Base-by-base conservation (phyloP, 2,329 filamentous ascomycete species). In the Elsinoe fawcettii region DNA sequence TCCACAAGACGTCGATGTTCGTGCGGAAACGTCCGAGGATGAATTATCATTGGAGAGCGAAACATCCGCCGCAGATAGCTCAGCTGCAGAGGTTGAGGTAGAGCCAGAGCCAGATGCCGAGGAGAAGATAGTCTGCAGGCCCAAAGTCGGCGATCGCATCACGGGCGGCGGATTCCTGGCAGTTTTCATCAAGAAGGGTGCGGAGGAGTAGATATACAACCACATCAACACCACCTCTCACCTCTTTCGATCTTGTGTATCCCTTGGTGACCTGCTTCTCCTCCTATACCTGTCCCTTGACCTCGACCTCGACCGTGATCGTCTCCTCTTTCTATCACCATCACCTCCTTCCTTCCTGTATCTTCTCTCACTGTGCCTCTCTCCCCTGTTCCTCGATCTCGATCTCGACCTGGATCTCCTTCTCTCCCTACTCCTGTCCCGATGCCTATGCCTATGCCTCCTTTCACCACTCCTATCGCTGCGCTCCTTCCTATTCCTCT, bases 161-260 rank as follows among this genome's bases (percentile, higher is more conserved):
- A 61, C 65, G 12, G 71, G 70, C 18, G 71, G 71, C 39, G 71
- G 71, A 2, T 73, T 73, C 58, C 53, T 73, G 18, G 70, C 67
- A 11, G 60, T 72, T 1, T 71, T 67, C 58, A 64, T 63, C 59
- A 71, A 69, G 61, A 63, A 53, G 14, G 49, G 49, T 6, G 7
- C 8, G 2, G 49, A 53, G 6, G 49, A 32, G 14, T 53, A 25
- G 20, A 3, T 39, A 16, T 23, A 23, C 27, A 11, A 2, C 32
- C 3, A 8, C 32, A n/a, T 16, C 11, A 8, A 14, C 11, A n/a
- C 7, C 18, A 36, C 25, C 9, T 4, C 32, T 32, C 55, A 53
- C 20, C 58, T 55, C 25, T 51, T 58, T 4, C 55, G 34, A 9
- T 58, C 51, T n/a, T 58, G 34, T 8, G 44, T 56, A 1, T 56